phyloP scores from a whole-genome alignment of 1,139 yeast genomes.

The Zygosaccharomyces pseudobailii region DNA sequence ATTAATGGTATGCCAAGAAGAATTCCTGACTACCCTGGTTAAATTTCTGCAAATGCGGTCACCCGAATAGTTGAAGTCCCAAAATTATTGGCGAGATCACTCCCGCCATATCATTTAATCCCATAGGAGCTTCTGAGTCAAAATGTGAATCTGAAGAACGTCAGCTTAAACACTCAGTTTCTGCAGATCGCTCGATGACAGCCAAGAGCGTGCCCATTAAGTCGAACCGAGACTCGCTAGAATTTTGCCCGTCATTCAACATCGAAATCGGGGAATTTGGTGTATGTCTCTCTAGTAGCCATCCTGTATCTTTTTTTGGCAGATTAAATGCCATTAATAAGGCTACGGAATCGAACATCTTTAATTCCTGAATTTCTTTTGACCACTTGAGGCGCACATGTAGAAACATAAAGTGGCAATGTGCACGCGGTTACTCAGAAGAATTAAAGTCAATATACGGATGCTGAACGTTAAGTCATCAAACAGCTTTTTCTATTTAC shows the following conservation, averaged over 20 bases:
- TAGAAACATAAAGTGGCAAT: not conserved
- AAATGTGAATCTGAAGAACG: not conserved
- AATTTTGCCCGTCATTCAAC: not conserved
- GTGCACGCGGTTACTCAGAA: not conserved
- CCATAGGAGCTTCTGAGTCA: not conserved
- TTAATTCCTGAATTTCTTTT: not conserved
- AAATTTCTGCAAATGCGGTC: too few relatives aligned
- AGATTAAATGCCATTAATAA: not conserved
- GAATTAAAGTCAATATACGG: not conserved
- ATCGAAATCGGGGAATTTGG: not conserved
- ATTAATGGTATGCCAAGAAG: not conserved
- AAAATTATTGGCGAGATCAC: not conserved
- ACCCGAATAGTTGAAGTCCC: not conserved
- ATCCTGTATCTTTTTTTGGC: not conserved
- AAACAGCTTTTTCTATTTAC: not conserved
- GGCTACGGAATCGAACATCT: not conserved
- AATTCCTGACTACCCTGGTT: too few relatives aligned
- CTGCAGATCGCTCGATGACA: not conserved
- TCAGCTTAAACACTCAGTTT: not conserved
- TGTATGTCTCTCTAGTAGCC: not conserved
- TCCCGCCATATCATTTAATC: not conserved
- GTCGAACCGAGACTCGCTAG: not conserved
- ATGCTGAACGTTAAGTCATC: not conserved
- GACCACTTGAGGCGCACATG: not conserved
- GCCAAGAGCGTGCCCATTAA: not conserved